phyloP scores from a whole-genome alignment of 371 early-diverging fungal species.

The Zancudomyces culisetae region DNA sequence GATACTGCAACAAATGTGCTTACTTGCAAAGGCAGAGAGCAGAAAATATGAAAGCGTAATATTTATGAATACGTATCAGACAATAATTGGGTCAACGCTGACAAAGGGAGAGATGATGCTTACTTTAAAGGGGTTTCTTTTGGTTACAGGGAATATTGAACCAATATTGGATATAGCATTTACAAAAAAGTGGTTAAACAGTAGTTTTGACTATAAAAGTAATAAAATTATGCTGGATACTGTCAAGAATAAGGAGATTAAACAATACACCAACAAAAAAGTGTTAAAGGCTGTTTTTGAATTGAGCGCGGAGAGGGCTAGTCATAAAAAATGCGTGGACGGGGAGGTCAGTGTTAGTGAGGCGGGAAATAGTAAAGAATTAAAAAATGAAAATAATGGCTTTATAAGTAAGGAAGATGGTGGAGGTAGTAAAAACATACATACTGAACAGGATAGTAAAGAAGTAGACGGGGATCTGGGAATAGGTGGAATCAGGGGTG shows the following conservation, averaged over 20 bases:
- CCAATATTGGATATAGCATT: constrained; percentile 19
- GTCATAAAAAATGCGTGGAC: no score
- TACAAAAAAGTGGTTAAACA: constrained; percentile 11
- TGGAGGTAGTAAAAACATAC: no score
- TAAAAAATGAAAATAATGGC: no score
- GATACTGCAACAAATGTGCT: constrained; percentile 39
- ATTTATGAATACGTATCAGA: constrained; percentile 22
- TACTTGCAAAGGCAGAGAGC: constrained; percentile 1
- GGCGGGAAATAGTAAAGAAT: no score
- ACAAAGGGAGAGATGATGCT: constrained; percentile 17
- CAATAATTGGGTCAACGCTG: constrained; percentile 12
- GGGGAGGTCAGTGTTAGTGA: no score
- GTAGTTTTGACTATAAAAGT: constrained; percentile 7
- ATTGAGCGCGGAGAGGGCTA: no score
- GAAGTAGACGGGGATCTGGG: no score
- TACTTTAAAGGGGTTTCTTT: constrained; percentile 18
- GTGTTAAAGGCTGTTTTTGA: constrained; percentile 1
- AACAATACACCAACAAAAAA: constrained; percentile 1
- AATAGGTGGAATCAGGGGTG: no score
- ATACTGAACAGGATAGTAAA: no score
- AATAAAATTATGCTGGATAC: background rate
- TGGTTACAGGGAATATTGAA: constrained; percentile 13
- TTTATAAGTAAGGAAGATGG: no score
- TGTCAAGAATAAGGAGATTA: background rate
- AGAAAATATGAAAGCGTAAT: constrained; percentile 10